Evolutionary conservation across 2,329 filamentous ascomycete genomes (phyloP).

Genomic region (Cladophialophora carrionii): DNA sequence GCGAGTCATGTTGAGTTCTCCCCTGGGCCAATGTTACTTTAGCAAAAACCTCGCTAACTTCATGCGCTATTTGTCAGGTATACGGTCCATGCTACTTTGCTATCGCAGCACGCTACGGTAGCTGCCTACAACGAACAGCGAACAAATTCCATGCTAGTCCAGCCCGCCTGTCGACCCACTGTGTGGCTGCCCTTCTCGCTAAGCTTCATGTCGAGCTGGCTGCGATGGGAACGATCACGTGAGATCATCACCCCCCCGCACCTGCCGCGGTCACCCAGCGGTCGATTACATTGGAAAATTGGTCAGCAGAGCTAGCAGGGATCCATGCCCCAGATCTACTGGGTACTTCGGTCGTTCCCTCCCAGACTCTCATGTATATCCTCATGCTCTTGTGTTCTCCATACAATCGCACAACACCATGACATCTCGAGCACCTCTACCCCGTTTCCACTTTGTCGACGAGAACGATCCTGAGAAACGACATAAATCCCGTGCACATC

Average conservation of each 20-base stretch:
- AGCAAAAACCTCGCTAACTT: background rate
- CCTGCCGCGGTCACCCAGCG: background rate
- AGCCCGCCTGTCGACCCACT: background rate
- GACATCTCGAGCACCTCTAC: background rate
- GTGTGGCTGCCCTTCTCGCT: background rate
- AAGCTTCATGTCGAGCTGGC: background rate
- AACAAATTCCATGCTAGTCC: background rate
- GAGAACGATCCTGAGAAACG: slow-evolving; percentile 17
- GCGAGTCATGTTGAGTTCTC: background rate
- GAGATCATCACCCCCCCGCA: background rate
- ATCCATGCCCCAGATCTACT: background rate
- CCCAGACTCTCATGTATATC: background rate
- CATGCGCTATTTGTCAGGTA: background rate
- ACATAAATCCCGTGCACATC: slow-evolving; percentile 16
- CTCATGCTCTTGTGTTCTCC: background rate
- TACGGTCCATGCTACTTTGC: background rate
- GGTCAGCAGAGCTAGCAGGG: background rate
- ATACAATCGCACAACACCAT: background rate
- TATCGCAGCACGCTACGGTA: background rate
- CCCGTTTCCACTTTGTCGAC: slow-evolving; percentile 17
- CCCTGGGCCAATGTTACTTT: background rate
- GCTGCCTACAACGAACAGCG: too few relatives aligned
- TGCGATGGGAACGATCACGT: background rate
- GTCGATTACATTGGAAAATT: background rate
- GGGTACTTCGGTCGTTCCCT: background rate